A percentile compares a stretch with the other conserved stretches of the same genome.
Evolutionary conservation across 768 basidiomycete species (phyloP).

Genomic region (Lanmaoa pseudosensibilis): DNA sequence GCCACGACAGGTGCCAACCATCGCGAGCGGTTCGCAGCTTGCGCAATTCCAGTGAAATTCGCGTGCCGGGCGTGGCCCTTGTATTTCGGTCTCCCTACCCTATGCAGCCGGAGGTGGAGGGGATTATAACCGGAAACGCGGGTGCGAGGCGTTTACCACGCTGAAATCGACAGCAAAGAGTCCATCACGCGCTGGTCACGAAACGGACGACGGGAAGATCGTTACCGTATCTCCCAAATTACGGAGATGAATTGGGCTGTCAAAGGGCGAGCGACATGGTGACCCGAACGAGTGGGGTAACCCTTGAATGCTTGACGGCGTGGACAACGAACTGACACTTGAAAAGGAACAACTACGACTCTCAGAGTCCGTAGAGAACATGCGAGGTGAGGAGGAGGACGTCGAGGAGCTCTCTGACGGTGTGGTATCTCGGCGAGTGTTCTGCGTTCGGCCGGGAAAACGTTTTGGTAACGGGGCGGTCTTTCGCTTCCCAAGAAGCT

Average conservation of each 20-base stretch:
- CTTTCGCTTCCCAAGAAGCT: background rate
- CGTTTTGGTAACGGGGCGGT: conserved; percentile 7
- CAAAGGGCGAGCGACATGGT: background rate
- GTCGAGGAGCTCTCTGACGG: conserved; percentile 9
- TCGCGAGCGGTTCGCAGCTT: background rate
- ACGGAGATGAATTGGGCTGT: background rate
- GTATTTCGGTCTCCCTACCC: background rate
- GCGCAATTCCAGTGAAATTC: background rate
- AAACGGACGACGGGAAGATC: background rate
- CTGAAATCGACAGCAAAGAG: background rate
- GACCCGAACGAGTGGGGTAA: background rate
- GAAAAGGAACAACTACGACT: conserved; percentile 2
- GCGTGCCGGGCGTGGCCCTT: background rate
- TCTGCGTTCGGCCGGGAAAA: background rate
- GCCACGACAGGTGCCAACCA: background rate
- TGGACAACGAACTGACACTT: background rate
- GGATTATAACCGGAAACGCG: background rate
- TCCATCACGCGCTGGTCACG: background rate
- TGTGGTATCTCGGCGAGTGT: background rate
- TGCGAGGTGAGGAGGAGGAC: conserved; percentile 4
- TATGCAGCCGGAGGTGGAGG: no score
- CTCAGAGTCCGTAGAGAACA: conserved; percentile 1
- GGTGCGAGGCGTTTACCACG: background rate
- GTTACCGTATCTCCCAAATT: background rate
- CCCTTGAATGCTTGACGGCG: background rate